phyloP scores from a whole-genome alignment of 257 asterid species.

The Jaltomata sinuosa region DNA sequence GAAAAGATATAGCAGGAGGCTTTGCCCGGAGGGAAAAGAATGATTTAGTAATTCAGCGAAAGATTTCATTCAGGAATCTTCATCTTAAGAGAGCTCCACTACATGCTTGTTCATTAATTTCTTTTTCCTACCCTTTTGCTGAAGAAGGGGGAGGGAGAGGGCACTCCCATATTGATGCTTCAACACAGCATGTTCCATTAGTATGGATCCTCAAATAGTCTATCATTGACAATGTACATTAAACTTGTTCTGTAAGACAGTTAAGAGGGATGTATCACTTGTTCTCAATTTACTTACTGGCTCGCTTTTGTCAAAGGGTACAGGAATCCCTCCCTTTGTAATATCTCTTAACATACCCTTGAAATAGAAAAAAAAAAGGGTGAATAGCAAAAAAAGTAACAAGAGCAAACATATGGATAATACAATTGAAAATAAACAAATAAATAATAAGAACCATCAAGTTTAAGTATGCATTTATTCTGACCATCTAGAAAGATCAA shows the following conservation, averaged over 20 bases:
- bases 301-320: conserved; percentile 18
- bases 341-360: conserved; percentile 39
- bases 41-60: not conserved
- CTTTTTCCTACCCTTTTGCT: not conserved
- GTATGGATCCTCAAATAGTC: not conserved
- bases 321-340: conserved; percentile 18
- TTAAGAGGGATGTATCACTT: not conserved
- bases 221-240: not conserved
- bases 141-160: not conserved
- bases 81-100: not conserved
- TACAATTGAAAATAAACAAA: not conserved
- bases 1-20: not conserved
- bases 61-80: not conserved
- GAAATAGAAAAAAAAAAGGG: conserved; percentile 1
- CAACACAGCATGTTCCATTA: not conserved
- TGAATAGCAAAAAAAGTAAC: not conserved
- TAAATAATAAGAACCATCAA: not conserved
- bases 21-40: not conserved
- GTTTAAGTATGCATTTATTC: not conserved
- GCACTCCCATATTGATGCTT: not conserved
- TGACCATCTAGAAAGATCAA: not conserved
- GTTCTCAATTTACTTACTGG: conserved; percentile 16
- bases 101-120: not conserved
- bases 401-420: not conserved
- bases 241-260: not conserved